Evolutionary conservation across 2,329 filamentous ascomycete species (phyloP).

Genomic region (Phaeophleospora eucalypticola): DNA sequence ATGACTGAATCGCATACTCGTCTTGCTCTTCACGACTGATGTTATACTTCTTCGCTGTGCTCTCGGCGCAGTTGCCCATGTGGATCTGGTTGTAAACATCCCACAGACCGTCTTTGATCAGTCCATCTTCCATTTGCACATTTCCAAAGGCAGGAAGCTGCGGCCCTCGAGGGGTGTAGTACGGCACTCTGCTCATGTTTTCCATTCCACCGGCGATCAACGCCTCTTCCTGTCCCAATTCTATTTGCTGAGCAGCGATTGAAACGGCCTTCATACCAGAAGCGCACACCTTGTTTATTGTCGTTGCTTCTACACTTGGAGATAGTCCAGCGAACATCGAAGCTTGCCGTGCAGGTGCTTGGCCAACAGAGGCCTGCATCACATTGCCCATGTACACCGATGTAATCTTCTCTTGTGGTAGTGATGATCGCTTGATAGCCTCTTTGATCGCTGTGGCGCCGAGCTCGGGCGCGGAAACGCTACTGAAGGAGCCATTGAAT

Average conservation of each 20-base stretch:
- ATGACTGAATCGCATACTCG: slow-evolving; percentile 82
- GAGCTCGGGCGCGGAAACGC: slow-evolving; percentile 78
- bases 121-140: slow-evolving; percentile 79
- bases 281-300: slow-evolving; percentile 97
- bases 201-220: slow-evolving; percentile 96
- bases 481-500: slow-evolving; percentile 92
- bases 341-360: slow-evolving; percentile 89
- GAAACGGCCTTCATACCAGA: slow-evolving; percentile 90
- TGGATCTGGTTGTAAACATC: slow-evolving; percentile 96
- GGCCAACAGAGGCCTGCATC: slow-evolving; percentile 75
- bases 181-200: slow-evolving; percentile 92
- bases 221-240: slow-evolving; percentile 81
- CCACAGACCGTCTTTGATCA: slow-evolving; percentile 92
- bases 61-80: slow-evolving; percentile 97
- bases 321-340: slow-evolving; percentile 82
- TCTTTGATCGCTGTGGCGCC: slow-evolving; percentile 89
- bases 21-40: slow-evolving; percentile 86
- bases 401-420: slow-evolving; percentile 75
- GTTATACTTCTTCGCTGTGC: slow-evolving; percentile 80
- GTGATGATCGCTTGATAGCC: slow-evolving; percentile 77
- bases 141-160: slow-evolving; percentile 82
- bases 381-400: slow-evolving; percentile 99
- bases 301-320: slow-evolving; percentile 76
- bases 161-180: slow-evolving; percentile 80
- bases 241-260: slow-evolving; percentile 89